phyloP scores from a whole-genome alignment of 2,329 filamentous ascomycete genomes.

The Trichoderma sp. region DNA sequence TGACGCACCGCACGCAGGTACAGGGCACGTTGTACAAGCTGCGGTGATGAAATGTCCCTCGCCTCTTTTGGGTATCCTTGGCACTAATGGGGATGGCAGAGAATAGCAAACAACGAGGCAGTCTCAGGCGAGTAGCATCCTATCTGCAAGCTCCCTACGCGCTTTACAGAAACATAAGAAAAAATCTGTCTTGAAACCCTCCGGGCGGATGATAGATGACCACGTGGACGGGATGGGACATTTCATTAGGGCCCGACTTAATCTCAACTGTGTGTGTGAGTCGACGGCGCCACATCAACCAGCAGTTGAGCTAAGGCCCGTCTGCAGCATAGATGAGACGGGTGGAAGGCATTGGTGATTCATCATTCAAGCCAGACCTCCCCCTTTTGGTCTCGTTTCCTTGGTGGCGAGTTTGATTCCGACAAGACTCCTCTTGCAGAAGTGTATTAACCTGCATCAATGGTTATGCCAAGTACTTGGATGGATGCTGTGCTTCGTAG shows the following conservation, averaged over 20 bases:
- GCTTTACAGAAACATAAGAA: neutral
- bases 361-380: neutral
- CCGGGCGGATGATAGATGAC: slow-evolving; percentile 13
- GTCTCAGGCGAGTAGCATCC: slow-evolving; percentile 10
- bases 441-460: neutral
- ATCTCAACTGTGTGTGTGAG: neutral
- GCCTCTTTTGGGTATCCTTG: slow-evolving; percentile 5
- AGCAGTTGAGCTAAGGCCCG: neutral
- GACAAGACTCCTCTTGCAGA: neutral
- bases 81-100: neutral
- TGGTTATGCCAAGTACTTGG: neutral
- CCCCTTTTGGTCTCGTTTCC: neutral
- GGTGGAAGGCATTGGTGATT: neutral
- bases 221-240: slow-evolving; percentile 22
- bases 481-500: neutral
- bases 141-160: slow-evolving; percentile 12
- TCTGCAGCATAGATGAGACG: slow-evolving; percentile 1
- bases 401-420: neutral
- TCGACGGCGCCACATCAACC: slow-evolving; percentile 13
- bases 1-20: neutral
- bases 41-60: slow-evolving; percentile 11
- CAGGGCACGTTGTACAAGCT: neutral
- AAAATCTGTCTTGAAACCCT: slow-evolving; percentile 2
- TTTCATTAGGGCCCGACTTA: slow-evolving; percentile 17
- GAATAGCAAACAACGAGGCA: slow-evolving; percentile 10